A percentile compares a stretch with the other conserved stretches of the same genome.
Conservation (phyloP, 2,329 filamentous ascomycete genomes). For the Chaetomium sp. region DNA sequence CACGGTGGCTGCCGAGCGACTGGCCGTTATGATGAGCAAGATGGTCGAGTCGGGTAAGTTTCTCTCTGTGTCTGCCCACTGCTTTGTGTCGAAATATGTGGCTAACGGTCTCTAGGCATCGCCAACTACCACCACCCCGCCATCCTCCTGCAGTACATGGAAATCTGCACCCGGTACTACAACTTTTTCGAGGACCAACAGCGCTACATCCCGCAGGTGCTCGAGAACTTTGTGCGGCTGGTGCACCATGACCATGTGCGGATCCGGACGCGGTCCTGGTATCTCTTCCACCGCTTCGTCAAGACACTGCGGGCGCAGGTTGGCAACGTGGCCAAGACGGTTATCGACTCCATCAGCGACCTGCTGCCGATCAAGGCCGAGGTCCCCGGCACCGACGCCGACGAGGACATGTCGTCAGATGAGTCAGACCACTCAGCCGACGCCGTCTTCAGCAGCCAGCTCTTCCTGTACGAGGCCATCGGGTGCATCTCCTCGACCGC, state of each 20-base stretch:
- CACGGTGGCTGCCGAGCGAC: slow-evolving; percentile 68
- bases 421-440: slow-evolving; percentile 87
- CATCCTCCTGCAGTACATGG: slow-evolving; percentile 94
- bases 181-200: slow-evolving; percentile 84
- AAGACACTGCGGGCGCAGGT: slow-evolving; percentile 80
- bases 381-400: slow-evolving; percentile 66
- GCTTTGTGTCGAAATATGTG: background rate
- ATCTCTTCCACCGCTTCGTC: slow-evolving; percentile 87
- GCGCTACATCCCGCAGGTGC: slow-evolving; percentile 72
- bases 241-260: slow-evolving; percentile 84
- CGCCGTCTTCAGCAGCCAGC: slow-evolving; percentile 81
- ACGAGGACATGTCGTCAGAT: slow-evolving; percentile 93
- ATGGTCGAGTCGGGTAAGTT: slow-evolving; percentile 80
- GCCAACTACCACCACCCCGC: slow-evolving; percentile 82
- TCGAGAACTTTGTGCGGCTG: slow-evolving; percentile 86
- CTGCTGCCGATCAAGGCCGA: slow-evolving; percentile 88
- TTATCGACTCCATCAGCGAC: slow-evolving; percentile 85
- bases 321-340: slow-evolving; percentile 81
- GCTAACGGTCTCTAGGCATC: slow-evolving; percentile 51
- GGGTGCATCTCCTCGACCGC: slow-evolving; percentile 83
- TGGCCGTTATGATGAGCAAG: slow-evolving; percentile 88
- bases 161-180: slow-evolving; percentile 92
- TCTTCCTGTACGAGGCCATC: slow-evolving; percentile 91
- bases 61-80: background rate
- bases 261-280: slow-evolving; percentile 90